Percentiles rank a stretch among this genome's conserved stretches.
phyloP scores from a whole-genome alignment of 2,329 filamentous ascomycete species.

The Fusarium ambrosium region DNA sequence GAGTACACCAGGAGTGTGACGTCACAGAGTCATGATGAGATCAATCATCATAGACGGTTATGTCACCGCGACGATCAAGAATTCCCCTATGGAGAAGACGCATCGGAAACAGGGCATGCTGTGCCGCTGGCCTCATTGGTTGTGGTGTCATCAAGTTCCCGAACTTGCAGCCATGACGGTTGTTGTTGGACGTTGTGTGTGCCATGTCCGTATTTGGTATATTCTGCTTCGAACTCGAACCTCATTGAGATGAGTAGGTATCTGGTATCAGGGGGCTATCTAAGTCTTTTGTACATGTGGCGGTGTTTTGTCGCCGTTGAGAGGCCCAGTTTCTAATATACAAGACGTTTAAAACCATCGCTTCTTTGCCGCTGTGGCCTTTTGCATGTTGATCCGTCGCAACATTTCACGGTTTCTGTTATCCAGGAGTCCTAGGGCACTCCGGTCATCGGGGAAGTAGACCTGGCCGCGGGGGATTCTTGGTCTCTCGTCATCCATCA shows the following conservation, averaged over 20 bases:
- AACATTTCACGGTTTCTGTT: constrained; percentile 68
- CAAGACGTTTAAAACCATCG: constrained; percentile 46
- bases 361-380: constrained; percentile 54
- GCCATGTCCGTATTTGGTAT: constrained; percentile 38
- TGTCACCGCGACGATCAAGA: constrained; percentile 33
- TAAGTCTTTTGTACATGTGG: constrained; percentile 37
- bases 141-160: constrained; percentile 14
- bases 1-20: constrained; percentile 22
- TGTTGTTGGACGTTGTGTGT: constrained; percentile 23
- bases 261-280: constrained; percentile 29
- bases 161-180: constrained; percentile 13
- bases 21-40: constrained; percentile 42
- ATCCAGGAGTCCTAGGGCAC: constrained; percentile 65
- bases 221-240: constrained; percentile 31
- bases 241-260: constrained; percentile 49
- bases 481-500: constrained; percentile 70
- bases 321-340: constrained; percentile 23
- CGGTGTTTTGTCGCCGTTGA: constrained; percentile 24
- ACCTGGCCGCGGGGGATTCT: constrained; percentile 56
- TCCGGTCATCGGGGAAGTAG: constrained; percentile 53
- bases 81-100: constrained; percentile 6
- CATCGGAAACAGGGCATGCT: neutral
- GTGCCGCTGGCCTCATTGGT: constrained; percentile 16
- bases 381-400: constrained; percentile 65
- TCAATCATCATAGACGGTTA: constrained; percentile 22